Base-by-base conservation (phyloP, 2,329 filamentous ascomycete species). In the Zymoseptoria ardabiliae region DNA sequence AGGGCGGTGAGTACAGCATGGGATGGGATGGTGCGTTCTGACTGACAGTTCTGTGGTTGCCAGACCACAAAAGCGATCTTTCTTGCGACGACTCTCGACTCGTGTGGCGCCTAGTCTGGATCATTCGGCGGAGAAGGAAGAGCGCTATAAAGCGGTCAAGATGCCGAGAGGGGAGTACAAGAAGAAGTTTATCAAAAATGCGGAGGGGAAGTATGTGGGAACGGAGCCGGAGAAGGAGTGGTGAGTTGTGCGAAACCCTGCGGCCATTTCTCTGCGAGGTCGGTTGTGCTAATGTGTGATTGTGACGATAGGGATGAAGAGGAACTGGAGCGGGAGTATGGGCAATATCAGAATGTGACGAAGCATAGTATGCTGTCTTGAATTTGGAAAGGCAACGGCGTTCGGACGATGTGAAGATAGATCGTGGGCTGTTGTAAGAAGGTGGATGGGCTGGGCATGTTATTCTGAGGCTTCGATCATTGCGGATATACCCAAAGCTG, bases 131-230 rank as follows among this genome's bases (percentile, higher is more conserved):
- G 51, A 57, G 19, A 66, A 68, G 52, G 63, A 65, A n/a, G 56
- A 65, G 51, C 54, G 63, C 41, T 69, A 67, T 57, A 69, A 67
- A 54, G 64, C 66, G 2, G 57, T 72, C 55, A 69, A 70, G 60
- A 71, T 72, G 69, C 68, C 70, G 21, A 57, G 70, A 13, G 54
- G 63, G 10, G 70, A 70, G 13, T 71, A 71, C 23, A 64, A 66
- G 49, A 60, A 61, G 10, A 63, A 64, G 21, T 69, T 69, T 53
- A 61, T 58, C 20, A 63, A 63, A 23, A 69, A 71, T 54, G 49
- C 55, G 22, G 50, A 65, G 6, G 65, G 69, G 1, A 65, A 64
- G 20, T 71, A 71, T 62, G 66, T 59, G n/a, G 70, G 69, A 2
- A 70, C 63, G 3, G 70, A 72, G 57, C 62, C 66, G 13, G 65